Evolutionary conservation across 768 basidiomycete species (phyloP), one percentile per base, ranked within the genome.

Genomic region (Sistotremastrum suecicum): DNA sequence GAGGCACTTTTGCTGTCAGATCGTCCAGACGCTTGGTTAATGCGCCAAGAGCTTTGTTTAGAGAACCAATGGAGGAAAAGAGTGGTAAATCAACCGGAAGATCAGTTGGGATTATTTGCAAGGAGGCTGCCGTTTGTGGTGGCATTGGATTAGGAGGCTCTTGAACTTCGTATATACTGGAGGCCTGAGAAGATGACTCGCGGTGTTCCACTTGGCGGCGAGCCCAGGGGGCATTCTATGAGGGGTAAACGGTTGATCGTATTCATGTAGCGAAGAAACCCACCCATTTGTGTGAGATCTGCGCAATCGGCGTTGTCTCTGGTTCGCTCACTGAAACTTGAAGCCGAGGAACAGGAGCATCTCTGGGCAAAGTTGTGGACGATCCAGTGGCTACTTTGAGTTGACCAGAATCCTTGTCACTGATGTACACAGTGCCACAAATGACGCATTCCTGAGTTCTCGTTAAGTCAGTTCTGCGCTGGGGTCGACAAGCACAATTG

Each of bases 371-470:
- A 20, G 20, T 20, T 20, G 20, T 20, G 20, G 20, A 20, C 20
- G 20, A 20, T 20, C 20, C 20, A 20, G 20, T 1, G 20, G 20
- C 20, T 20, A 20, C 20, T 20, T 20, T 20, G 20, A 20, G 20
- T 20, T 20, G 20, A 20, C 20, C 20, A 20, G 64, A 62, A 56
- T 77, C 76, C 6, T 61, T 53, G 54, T 78, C 72, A 9, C 69
- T 67, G 31, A 72, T 50, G 60, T 83, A 87, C 12, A 75, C 61
- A n/a, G 64, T 67, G 36, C 70, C 70, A 58, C 85, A 88, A 47
- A 83, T 68, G 30, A 88, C 84, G 53, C 85, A 88, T 67, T 85
- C 82, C 85, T 86, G 49, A 43, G 36, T 48, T 37, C 40, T 50
- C 33, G 46, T 46, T 20, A 20, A 20, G 20, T 20, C 20, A 20